Percentiles rank a stretch among this genome's conserved stretches.
Conservation (phyloP, 1,284 basidiomycete species). For the Psilocybe mexicana region DNA sequence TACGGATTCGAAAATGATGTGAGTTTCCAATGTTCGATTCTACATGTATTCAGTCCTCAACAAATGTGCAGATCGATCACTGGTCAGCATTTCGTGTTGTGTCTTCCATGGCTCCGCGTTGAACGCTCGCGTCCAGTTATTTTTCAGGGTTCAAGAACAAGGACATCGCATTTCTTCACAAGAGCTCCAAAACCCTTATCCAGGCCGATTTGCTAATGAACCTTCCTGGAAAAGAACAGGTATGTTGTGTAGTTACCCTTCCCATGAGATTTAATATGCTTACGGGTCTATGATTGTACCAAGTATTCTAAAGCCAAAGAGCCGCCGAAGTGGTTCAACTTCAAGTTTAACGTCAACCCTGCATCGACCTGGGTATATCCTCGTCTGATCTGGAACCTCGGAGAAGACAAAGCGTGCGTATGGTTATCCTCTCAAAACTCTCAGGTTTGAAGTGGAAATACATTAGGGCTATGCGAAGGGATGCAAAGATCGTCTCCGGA, state of each 20-base stretch:
- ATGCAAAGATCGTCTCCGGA: slow-evolving; percentile 67
- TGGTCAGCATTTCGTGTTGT: slow-evolving; percentile 42
- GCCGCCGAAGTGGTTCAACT: slow-evolving; percentile 46
- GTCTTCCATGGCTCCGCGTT: background rate
- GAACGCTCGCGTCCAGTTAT: slow-evolving; percentile 47
- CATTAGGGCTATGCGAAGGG: slow-evolving; percentile 69
- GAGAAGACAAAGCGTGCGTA: slow-evolving; percentile 63
- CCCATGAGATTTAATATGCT: background rate
- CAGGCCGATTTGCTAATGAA: slow-evolving; percentile 92
- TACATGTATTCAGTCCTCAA: background rate
- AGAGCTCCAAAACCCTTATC: slow-evolving; percentile 76
- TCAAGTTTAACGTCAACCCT: slow-evolving; percentile 56
- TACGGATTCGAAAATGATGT: slow-evolving; percentile 88
- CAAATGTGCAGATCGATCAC: slow-evolving; percentile 48
- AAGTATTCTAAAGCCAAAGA: slow-evolving; percentile 34
- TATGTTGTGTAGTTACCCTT: slow-evolving; percentile 28
- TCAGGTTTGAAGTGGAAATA: background rate
- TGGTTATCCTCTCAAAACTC: background rate
- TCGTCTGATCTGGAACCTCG: slow-evolving; percentile 50
- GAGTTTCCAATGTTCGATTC: slow-evolving; percentile 22
- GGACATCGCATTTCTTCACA: slow-evolving; percentile 89
- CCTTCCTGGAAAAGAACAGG: slow-evolving; percentile 85
- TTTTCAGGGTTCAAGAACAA: slow-evolving; percentile 84
- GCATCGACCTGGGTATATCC: slow-evolving; percentile 56
- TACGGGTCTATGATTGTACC: background rate